A percentile compares a stretch with the other conserved stretches of the same genome.
Evolutionary conservation across 129 eudicot genomes (phyloP).

Genomic region (Arctium minus): DNA sequence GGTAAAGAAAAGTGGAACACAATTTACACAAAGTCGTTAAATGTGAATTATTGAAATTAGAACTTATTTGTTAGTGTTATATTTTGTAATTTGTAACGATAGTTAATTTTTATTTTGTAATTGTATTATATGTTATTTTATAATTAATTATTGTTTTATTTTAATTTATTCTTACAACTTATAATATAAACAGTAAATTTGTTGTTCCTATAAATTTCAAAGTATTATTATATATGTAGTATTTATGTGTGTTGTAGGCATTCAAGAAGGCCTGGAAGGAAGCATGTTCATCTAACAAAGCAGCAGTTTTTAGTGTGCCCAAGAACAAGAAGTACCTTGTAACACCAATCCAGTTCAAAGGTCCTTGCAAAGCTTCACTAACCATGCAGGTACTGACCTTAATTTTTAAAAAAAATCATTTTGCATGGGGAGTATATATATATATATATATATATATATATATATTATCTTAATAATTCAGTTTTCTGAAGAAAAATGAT

Average conservation of each 20-base stretch:
- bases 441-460: neutral
- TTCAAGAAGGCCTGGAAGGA: conserved; percentile 55
- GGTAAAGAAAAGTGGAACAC: too few relatives aligned
- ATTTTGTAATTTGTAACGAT: too few relatives aligned
- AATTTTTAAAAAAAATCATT: neutral
- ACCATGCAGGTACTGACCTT: conserved; percentile 40
- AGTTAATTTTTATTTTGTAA: too few relatives aligned
- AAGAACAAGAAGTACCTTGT: conserved; percentile 46
- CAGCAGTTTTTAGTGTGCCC: conserved; percentile 40
- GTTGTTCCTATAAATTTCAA: too few relatives aligned
- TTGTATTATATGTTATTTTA: too few relatives aligned
- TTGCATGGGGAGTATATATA: neutral
- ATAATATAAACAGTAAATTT: too few relatives aligned
- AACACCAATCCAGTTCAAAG: conserved; percentile 48
- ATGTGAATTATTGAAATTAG: too few relatives aligned
- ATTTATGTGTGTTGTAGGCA: conserved; percentile 38
- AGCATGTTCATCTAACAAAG: conserved; percentile 55
- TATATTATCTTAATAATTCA: neutral
- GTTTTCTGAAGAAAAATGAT: too few relatives aligned
- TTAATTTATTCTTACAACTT: neutral
- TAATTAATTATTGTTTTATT: neutral
- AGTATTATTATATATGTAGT: neutral
- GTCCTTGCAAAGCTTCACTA: conserved; percentile 61
- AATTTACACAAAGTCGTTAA: too few relatives aligned
- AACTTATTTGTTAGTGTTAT: too few relatives aligned